phyloP scores from a whole-genome alignment of 2,329 filamentous ascomycete species.

The Pseudogymnoascus sp. region DNA sequence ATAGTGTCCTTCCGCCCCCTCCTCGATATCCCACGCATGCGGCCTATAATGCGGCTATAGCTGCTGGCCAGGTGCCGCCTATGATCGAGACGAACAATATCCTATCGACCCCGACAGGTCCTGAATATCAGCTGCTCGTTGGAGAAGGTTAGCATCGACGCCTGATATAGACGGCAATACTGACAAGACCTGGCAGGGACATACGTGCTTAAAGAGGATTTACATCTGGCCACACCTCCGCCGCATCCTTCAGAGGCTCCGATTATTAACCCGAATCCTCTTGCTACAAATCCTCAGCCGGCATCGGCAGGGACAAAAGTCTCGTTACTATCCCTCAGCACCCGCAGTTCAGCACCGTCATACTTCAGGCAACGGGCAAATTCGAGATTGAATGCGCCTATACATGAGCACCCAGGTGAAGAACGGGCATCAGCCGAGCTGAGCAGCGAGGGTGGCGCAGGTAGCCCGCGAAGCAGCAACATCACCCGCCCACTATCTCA shows the following conservation, averaged over 20 bases:
- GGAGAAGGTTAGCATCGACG: constrained; percentile 63
- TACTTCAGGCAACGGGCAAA: constrained; percentile 47
- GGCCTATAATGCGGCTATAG: constrained; percentile 64
- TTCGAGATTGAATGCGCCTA: constrained; percentile 39
- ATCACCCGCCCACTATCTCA: constrained; percentile 9
- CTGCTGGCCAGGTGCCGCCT: constrained; percentile 58
- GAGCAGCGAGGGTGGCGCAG: constrained; percentile 47
- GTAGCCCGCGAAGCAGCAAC: constrained; percentile 43
- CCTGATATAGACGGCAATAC: neutral
- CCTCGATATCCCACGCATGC: constrained; percentile 71
- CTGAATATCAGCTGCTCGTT: constrained; percentile 82
- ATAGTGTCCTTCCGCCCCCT: constrained; percentile 72
- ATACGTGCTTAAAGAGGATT: constrained; percentile 82
- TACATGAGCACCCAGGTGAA: constrained; percentile 55
- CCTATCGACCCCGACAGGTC: constrained; percentile 67
- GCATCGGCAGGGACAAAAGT: constrained; percentile 78
- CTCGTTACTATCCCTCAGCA: constrained; percentile 50
- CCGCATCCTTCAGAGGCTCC: constrained; percentile 92
- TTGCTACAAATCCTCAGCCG: constrained; percentile 77
- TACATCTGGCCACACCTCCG: constrained; percentile 86
- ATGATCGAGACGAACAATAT: constrained; percentile 94
- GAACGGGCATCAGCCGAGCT: constrained; percentile 51
- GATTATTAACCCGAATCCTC: constrained; percentile 77
- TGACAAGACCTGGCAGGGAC: constrained; percentile 49
- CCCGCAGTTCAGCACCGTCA: constrained; percentile 35